Evolutionary conservation across 768 basidiomycete genomes (phyloP).

Genomic region (Daedaleopsis nitida): DNA sequence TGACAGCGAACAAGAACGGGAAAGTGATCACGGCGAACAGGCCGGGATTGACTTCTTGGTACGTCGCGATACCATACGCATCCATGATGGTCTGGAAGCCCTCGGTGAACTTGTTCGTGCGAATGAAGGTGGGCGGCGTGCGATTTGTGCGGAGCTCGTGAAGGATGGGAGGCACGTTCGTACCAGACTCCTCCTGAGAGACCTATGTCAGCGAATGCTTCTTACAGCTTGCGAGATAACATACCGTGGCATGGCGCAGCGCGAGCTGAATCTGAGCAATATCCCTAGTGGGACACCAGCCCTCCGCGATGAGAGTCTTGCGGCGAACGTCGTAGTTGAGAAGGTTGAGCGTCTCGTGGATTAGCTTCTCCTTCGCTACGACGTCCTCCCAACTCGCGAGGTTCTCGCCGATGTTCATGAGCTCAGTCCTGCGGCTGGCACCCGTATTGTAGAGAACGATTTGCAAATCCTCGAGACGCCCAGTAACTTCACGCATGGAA

Average conservation of each 20-base stretch:
- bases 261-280: constrained; percentile 85
- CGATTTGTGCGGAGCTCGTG: constrained; percentile 88
- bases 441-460: constrained; percentile 89
- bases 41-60: constrained; percentile 97
- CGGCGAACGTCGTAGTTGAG: constrained; percentile 93
- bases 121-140: constrained; percentile 93
- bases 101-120: constrained; percentile 94
- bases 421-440: constrained; percentile 76
- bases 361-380: constrained; percentile 92
- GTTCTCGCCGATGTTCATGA: constrained; percentile 82
- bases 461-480: constrained; percentile 89
- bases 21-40: constrained; percentile 90
- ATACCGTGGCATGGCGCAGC: constrained; percentile 82
- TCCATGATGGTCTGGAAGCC: constrained; percentile 99
- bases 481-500: constrained; percentile 84
- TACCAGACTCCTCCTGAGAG: constrained; percentile 81
- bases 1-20: constrained; percentile 98
- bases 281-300: constrained; percentile 95
- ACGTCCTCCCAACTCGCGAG: constrained; percentile 92
- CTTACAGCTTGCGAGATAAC: neutral
- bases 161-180: constrained; percentile 87
- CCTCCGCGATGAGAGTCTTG: constrained; percentile 96
- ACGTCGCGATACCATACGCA: constrained; percentile 90
- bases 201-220: neutral
- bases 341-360: constrained; percentile 93